A percentile compares a stretch with the other conserved stretches of the same genome.
phyloP scores from a whole-genome alignment of 768 basidiomycete genomes.

The Mycena crocata region DNA sequence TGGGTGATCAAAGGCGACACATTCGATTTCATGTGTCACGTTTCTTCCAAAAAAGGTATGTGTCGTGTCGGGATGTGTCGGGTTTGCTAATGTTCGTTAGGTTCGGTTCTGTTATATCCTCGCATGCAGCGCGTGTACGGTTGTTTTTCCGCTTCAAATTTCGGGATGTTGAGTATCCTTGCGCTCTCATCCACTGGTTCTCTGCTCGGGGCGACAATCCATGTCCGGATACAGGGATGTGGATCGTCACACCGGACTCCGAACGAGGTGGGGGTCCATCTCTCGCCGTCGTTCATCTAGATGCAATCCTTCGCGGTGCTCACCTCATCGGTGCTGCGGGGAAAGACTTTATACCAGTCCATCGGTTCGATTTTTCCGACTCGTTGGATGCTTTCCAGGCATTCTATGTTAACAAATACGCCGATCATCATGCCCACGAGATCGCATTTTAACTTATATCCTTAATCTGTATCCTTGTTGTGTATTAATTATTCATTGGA shows the following conservation, averaged over 20 bases:
- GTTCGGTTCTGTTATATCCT: too few relatives aligned
- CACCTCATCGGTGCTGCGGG: constrained; percentile 34
- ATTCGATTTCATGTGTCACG: too few relatives aligned
- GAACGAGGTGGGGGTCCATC: constrained; percentile 1
- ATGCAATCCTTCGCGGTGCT: constrained; percentile 5
- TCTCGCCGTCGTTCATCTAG: constrained; percentile 29
- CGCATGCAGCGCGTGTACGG: constrained; percentile 39
- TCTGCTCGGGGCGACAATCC: constrained; percentile 26
- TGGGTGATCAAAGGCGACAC: too few relatives aligned
- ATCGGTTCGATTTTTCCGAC: constrained; percentile 14
- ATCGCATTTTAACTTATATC: constrained; percentile 33
- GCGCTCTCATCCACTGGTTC: constrained; percentile 45
- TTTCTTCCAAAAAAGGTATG: too few relatives aligned
- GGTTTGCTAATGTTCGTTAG: too few relatives aligned
- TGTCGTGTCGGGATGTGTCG: too few relatives aligned
- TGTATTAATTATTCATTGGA: background rate
- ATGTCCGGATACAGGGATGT: constrained; percentile 38
- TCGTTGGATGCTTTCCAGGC: constrained; percentile 35
- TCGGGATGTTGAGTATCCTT: constrained; percentile 33
- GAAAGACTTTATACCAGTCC: constrained; percentile 4
- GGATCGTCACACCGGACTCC: constrained; percentile 39
- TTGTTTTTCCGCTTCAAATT: constrained; percentile 40
- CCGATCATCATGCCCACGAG: constrained; percentile 39
- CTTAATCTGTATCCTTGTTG: too few relatives aligned
- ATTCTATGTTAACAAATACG: constrained; percentile 27